Evolutionary conservation across 805 yeast genomes (phyloP).

Genomic region (Candida stauntonica): DNA sequence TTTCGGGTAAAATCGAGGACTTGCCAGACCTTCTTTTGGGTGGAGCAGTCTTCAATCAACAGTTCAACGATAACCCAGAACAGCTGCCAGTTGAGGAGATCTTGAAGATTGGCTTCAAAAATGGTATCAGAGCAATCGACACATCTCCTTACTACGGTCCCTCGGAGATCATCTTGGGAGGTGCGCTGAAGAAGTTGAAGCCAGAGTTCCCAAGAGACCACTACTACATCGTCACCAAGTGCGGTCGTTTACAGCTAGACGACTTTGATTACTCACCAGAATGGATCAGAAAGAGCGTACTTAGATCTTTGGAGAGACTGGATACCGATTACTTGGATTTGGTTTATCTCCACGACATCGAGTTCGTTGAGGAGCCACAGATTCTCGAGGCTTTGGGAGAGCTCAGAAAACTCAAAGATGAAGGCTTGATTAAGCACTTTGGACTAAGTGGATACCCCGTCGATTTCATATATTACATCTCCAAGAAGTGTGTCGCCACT

Average conservation of each 20-base stretch:
- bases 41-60: slow-evolving; percentile 83
- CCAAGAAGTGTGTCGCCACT: slow-evolving; percentile 32
- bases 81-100: slow-evolving; percentile 54
- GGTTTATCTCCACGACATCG: slow-evolving; percentile 87
- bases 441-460: slow-evolving; percentile 91
- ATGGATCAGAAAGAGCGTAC: slow-evolving; percentile 57
- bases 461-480: slow-evolving; percentile 53
- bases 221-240: slow-evolving; percentile 77
- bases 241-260: slow-evolving; percentile 66
- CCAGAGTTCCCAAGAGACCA: slow-evolving; percentile 48
- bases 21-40: slow-evolving; percentile 69
- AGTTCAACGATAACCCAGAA: slow-evolving; percentile 69
- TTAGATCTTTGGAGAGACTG: slow-evolving; percentile 63
- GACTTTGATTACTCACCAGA: slow-evolving; percentile 71
- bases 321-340: slow-evolving; percentile 68
- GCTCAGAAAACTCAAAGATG: slow-evolving; percentile 52
- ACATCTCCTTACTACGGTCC: slow-evolving; percentile 95
- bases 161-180: slow-evolving; percentile 71
- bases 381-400: slow-evolving; percentile 61
- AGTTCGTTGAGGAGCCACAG: slow-evolving; percentile 57
- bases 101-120: slow-evolving; percentile 51
- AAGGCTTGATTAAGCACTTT: slow-evolving; percentile 58
- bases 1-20: slow-evolving; percentile 25
- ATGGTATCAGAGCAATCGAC: slow-evolving; percentile 76
- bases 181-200: slow-evolving; percentile 44